These are phyloP conservation scores for Arthrobotrys megalospora DNA, from an alignment of 2,329 filamentous ascomycete genomes.

Conservation along the genomic window DNA sequence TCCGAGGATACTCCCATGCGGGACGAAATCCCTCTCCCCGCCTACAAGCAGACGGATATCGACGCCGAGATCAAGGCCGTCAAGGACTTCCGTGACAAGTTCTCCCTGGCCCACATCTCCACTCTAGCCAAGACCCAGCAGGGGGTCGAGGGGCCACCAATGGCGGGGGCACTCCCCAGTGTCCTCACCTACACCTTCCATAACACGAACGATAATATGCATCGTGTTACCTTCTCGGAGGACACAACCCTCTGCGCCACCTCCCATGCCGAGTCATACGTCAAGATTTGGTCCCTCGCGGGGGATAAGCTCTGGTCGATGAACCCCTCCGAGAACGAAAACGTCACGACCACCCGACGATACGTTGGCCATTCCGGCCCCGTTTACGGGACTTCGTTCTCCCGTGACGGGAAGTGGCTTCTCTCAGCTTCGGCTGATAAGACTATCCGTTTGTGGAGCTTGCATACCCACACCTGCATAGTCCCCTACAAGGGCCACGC, in stretches of 20 bases:
- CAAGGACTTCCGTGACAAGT: slow-evolving; percentile 91
- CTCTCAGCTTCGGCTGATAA: slow-evolving; percentile 90
- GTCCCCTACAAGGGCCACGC: slow-evolving; percentile 95
- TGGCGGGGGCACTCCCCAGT: slow-evolving; percentile 84
- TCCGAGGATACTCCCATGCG: slow-evolving; percentile 85
- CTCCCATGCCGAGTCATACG: slow-evolving; percentile 94
- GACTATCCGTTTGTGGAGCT: slow-evolving; percentile 90
- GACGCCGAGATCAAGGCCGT: slow-evolving; percentile 94
- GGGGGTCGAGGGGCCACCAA: slow-evolving; percentile 77
- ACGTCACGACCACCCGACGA: slow-evolving; percentile 79
- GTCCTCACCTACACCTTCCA: slow-evolving; percentile 99
- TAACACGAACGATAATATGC: slow-evolving; percentile 83
- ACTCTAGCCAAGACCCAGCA: slow-evolving; percentile 50
- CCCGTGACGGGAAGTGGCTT: slow-evolving; percentile 80
- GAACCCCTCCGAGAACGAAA: slow-evolving; percentile 73
- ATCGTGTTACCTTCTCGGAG: slow-evolving; percentile 95
- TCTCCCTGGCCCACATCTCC: slow-evolving; percentile 74
- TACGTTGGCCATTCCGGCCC: slow-evolving; percentile 90
- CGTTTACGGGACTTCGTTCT: slow-evolving; percentile 91
- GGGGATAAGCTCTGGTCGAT: slow-evolving; percentile 83
- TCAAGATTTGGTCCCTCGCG: slow-evolving; percentile 92
- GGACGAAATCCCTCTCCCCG: slow-evolving; percentile 85
- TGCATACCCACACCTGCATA: slow-evolving; percentile 91
- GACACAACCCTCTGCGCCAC: slow-evolving; percentile 89
- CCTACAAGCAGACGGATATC: slow-evolving; percentile 89